Base-by-base conservation (phyloP, 352 stramenopile genomes). In the Phytopythium boreale region DNA sequence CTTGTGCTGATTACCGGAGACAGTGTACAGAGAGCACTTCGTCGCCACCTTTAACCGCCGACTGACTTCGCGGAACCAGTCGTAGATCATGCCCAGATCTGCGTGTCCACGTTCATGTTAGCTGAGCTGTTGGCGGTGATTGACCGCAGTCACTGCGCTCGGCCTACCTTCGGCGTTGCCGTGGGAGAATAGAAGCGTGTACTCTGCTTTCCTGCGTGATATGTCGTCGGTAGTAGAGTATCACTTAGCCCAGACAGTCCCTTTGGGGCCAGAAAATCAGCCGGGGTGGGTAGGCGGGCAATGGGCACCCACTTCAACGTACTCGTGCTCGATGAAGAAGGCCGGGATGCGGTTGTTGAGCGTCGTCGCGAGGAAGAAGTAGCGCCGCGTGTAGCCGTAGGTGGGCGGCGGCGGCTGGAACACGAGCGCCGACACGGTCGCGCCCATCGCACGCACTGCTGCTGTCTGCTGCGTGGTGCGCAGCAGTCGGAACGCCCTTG, bases 1-100 rank as follows among this genome's bases (percentile, higher is more conserved):
- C 39, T 46, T 1, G 12, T 10, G 39, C 39, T 46, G 12, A 39
- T 1, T 39, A 39, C 10, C 34, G 34, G 34, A 39, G 34, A 39
- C 34, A 10, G 2, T 15, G 10, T 14, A 10, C 11, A 14, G 5
- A 14, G 34, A 10, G 34, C 10, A 7, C 34, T 39, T 14, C 34
- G 10, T 58, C 19, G 29, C 14, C 61, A 93, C 84, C 67, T 90
- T 69, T 56, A 96, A 66, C 31, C 82, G 79, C 19, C 88, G 77
- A 41, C 88, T 80, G 39, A 99, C 74, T 79, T 98, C 92, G 52
- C 91, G 89, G 74, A 99, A 98, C 96, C 96, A 99, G 68, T 98
- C 91, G 70, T 98, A 98, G 50, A 98, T 98, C 89, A 98, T 98
- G 7, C 93, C 95, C n/a, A 99, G 68, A 69, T 99, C 96, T 94